A percentile compares a stretch with the other conserved stretches of the same genome.
phyloP scores from a whole-genome alignment of 176 grass and related monocot species.

The Echinochloa phyllopogon region DNA sequence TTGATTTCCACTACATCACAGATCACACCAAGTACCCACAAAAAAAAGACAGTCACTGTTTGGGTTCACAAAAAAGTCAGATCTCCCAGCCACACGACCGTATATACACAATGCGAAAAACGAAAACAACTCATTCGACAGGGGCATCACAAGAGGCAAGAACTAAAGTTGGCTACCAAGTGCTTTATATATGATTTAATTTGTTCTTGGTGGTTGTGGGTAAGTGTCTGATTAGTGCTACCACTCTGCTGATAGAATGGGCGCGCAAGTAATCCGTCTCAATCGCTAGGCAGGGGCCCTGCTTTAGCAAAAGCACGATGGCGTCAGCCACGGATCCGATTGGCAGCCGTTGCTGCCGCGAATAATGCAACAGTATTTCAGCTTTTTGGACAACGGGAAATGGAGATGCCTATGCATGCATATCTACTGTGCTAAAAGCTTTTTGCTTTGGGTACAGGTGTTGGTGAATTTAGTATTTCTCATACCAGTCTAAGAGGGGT shows the following conservation, averaged over 20 bases:
- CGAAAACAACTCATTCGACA: conserved; percentile 41
- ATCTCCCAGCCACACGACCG: conserved; percentile 33
- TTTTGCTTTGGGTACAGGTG: conserved; percentile 6
- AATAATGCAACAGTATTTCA: conserved; percentile 31
- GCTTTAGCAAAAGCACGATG: conserved; percentile 37
- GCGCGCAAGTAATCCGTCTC: conserved; percentile 14
- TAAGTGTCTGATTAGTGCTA: conserved; percentile 39
- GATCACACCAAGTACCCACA: conserved; percentile 25
- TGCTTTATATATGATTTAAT: conserved; percentile 35
- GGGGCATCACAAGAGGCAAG: conserved; percentile 36
- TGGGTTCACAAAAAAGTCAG: conserved; percentile 32
- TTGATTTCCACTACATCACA: conserved; percentile 6
- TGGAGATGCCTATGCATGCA: conserved; percentile 15
- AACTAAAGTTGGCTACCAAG: conserved; percentile 18
- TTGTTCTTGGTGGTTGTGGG: conserved; percentile 35
- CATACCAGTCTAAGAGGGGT: not conserved
- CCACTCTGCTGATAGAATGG: conserved; percentile 29
- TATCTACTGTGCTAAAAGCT: conserved; percentile 2
- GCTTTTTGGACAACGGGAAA: not conserved
- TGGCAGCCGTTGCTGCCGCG: conserved; percentile 32
- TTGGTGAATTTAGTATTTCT: not conserved
- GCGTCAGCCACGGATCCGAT: conserved; percentile 38
- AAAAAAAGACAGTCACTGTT: conserved; percentile 25
- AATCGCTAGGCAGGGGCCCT: not conserved
- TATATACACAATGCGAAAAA: conserved; percentile 20